phyloP scores from a whole-genome alignment of 306 rosid genomes.

The Leucaena leucocephala region DNA sequence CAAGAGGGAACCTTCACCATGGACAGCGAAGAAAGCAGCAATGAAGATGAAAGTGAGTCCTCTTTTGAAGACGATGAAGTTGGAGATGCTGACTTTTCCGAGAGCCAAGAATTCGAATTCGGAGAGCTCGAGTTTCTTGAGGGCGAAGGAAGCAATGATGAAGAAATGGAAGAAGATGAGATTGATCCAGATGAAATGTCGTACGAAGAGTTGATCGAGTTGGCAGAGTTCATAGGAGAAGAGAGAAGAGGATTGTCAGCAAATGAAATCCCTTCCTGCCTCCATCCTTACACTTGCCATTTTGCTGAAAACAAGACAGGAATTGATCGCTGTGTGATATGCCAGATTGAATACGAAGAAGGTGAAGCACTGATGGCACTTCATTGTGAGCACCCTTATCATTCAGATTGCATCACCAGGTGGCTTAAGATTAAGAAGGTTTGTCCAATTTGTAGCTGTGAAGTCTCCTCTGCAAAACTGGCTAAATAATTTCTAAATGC shows the following conservation, averaged over 20 bases:
- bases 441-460: slow-evolving; percentile 83
- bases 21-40: slow-evolving; percentile 53
- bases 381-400: slow-evolving; percentile 85
- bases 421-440: slow-evolving; percentile 85
- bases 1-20: slow-evolving; percentile 51
- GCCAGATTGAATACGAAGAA: slow-evolving; percentile 82
- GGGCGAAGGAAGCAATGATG: slow-evolving; percentile 45
- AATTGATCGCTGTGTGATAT: slow-evolving; percentile 77
- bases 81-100: slow-evolving; percentile 40
- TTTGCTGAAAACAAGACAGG: slow-evolving; percentile 37
- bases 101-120: slow-evolving; percentile 41
- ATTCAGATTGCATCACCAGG: slow-evolving; percentile 66
- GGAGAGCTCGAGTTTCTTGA: slow-evolving; percentile 46
- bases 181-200: slow-evolving; percentile 71
- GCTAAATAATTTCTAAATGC: neutral
- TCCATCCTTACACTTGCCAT: slow-evolving; percentile 42
- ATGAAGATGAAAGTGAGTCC: slow-evolving; percentile 33
- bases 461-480: slow-evolving; percentile 50
- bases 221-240: slow-evolving; percentile 77
- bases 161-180: slow-evolving; percentile 59
- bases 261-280: slow-evolving; percentile 60
- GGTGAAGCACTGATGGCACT: slow-evolving; percentile 62
- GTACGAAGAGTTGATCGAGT: slow-evolving; percentile 70
- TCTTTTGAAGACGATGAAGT: slow-evolving; percentile 31
- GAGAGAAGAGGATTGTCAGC: slow-evolving; percentile 69